These are phyloP conservation scores for Hypocreales sp. DNA, from an alignment of 2,329 filamentous ascomycete species.

Conservation along the genomic window DNA sequence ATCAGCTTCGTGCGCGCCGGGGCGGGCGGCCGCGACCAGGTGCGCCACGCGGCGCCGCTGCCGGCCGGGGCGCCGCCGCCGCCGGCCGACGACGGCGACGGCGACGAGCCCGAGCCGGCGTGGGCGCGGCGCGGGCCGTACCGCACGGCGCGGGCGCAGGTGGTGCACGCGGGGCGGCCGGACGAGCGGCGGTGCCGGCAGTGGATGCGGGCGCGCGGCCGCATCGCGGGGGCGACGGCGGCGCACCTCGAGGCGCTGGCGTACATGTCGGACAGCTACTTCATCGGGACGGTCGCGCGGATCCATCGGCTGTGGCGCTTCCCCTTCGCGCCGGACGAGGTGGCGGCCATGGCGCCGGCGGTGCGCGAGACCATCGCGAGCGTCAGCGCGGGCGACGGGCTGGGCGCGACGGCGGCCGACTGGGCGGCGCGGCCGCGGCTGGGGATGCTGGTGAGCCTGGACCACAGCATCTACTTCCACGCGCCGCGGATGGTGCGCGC, in stretches of 20 bases:
- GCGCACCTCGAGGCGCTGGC: slow-evolving; percentile 79
- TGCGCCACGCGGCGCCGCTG: slow-evolving; percentile 51
- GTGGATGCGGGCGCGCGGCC: slow-evolving; percentile 63
- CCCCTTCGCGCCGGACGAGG: slow-evolving; percentile 35
- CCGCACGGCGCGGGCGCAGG: slow-evolving; percentile 26
- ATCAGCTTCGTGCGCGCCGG: slow-evolving; percentile 68
- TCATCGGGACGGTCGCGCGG: slow-evolving; percentile 76
- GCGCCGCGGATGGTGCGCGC: slow-evolving; percentile 41
- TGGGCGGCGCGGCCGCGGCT: slow-evolving; percentile 39
- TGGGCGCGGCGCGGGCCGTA: slow-evolving; percentile 35
- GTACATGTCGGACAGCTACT: slow-evolving; percentile 86
- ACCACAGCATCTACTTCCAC: slow-evolving; percentile 60
- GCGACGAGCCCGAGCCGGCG: slow-evolving; percentile 32
- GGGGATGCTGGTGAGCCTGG: slow-evolving; percentile 75
- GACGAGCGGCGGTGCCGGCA: slow-evolving; percentile 53
- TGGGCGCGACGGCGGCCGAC: slow-evolving; percentile 25
- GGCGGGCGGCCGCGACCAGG: slow-evolving; percentile 31
- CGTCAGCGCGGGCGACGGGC: slow-evolving; percentile 26
- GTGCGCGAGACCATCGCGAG: slow-evolving; percentile 18
- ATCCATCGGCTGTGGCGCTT: slow-evolving; percentile 72
- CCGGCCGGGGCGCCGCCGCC: slow-evolving; percentile 27
- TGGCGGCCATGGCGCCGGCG: slow-evolving; percentile 31
- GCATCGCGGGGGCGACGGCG: slow-evolving; percentile 63
- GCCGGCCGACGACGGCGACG: slow-evolving; percentile 21
- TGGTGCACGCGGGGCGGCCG: slow-evolving; percentile 30